Percentiles rank a stretch among this genome's conserved stretches.
phyloP scores from a whole-genome alignment of 495 filamentous ascomycete genomes.

The Extremus antarcticus region DNA sequence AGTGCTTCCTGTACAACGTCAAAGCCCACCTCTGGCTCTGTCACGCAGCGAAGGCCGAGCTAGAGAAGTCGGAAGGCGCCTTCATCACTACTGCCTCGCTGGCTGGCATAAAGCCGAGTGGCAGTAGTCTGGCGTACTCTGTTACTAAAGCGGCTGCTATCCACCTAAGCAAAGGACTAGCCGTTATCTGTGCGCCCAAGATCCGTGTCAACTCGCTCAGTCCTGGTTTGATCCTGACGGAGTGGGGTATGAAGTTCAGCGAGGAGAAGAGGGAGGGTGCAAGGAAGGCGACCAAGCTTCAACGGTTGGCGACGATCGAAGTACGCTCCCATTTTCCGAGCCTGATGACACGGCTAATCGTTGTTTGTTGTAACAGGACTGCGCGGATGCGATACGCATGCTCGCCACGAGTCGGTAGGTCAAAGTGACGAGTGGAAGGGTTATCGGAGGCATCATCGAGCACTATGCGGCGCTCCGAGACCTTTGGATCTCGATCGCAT shows the following conservation, averaged over 20 bases:
- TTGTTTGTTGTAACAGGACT: conserved; percentile 19
- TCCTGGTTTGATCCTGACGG: conserved; percentile 38
- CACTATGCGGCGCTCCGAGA: too few species aligned
- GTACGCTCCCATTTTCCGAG: conserved; percentile 16
- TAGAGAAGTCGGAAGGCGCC: conserved; percentile 39
- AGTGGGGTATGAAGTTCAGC: conserved; percentile 44
- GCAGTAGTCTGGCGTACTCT: conserved; percentile 35
- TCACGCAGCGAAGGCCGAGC: conserved; percentile 36
- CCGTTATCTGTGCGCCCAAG: conserved; percentile 39
- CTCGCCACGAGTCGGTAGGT: conserved; percentile 26
- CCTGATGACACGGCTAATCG: not conserved
- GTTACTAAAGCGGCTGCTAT: conserved; percentile 44
- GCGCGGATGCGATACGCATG: conserved; percentile 27
- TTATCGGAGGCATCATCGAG: too few species aligned
- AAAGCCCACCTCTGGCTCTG: conserved; percentile 48
- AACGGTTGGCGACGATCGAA: conserved; percentile 42
- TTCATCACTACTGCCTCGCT: conserved; percentile 45
- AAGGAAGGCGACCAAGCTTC: conserved; percentile 38
- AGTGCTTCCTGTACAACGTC: conserved; percentile 47
- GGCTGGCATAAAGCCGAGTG: conserved; percentile 42
- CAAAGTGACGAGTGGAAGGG: too few species aligned
- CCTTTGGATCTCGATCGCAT: too few species aligned
- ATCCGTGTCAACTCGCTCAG: conserved; percentile 45
- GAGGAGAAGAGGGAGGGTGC: conserved; percentile 34
- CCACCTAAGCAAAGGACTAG: conserved; percentile 42